Evolutionary conservation across 1,139 yeast species (phyloP).

Genomic region (Taphrina sp.): DNA sequence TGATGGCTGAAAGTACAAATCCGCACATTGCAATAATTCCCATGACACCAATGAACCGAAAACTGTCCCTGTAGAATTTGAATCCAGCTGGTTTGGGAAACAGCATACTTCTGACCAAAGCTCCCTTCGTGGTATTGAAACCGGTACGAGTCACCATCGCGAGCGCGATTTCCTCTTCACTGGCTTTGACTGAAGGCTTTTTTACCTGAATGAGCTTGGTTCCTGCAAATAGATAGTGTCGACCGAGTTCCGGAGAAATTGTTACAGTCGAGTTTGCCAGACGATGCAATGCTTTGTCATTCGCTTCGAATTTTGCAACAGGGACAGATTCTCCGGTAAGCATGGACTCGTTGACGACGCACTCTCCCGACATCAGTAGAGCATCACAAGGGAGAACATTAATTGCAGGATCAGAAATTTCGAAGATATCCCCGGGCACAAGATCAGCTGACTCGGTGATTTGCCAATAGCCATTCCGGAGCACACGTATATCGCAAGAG

Average conservation of each 20-base stretch:
- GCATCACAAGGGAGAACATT: constrained; percentile 82
- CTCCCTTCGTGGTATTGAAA: constrained; percentile 94
- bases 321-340: constrained; percentile 98
- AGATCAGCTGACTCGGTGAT: constrained; percentile 70
- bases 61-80: constrained; percentile 89
- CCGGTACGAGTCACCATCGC: constrained; percentile 91
- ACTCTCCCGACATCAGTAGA: constrained; percentile 79
- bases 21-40: constrained; percentile 79
- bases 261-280: constrained; percentile 49
- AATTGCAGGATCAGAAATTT: constrained; percentile 81
- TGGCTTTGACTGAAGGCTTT: constrained; percentile 50
- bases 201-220: constrained; percentile 83
- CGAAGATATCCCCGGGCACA: constrained; percentile 94
- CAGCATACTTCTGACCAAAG: constrained; percentile 87
- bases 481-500: constrained; percentile 77
- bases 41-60: constrained; percentile 95
- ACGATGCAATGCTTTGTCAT: constrained; percentile 57
- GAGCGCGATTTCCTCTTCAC: constrained; percentile 63
- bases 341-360: constrained; percentile 93
- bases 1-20: constrained; percentile 75
- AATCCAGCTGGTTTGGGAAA: constrained; percentile 94
- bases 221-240: constrained; percentile 78
- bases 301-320: constrained; percentile 72
- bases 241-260: constrained; percentile 66
- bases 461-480: constrained; percentile 93